A percentile compares a stretch with the other conserved stretches of the same genome.
Evolutionary conservation across 2,329 filamentous ascomycete genomes (phyloP).

Genomic region (Xylaria sp.): DNA sequence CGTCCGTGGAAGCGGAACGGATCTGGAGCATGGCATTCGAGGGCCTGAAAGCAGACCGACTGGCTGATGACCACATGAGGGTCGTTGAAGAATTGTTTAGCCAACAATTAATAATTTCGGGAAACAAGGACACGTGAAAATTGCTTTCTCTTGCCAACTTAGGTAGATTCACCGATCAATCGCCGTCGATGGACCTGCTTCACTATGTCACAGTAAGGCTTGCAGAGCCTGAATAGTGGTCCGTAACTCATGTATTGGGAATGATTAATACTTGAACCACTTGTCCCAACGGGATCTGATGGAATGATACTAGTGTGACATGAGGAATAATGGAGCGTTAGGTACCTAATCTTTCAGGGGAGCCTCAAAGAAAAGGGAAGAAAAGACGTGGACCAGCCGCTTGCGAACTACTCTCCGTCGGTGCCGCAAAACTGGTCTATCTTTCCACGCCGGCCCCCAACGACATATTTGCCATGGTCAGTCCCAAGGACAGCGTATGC

Average conservation of each 20-base stretch:
- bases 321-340: constrained; percentile 1
- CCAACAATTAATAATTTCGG: constrained; percentile 28
- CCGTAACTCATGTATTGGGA: neutral
- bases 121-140: constrained; percentile 25
- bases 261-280: neutral
- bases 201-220: neutral
- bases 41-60: constrained; percentile 39
- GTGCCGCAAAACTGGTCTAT: constrained; percentile 3
- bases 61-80: constrained; percentile 42
- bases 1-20: constrained; percentile 45
- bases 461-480: neutral
- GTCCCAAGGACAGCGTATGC: neutral
- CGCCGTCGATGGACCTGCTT: neutral
- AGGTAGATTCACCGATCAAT: neutral
- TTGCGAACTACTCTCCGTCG: neutral
- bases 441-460: neutral
- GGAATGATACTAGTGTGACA: neutral
- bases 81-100: constrained; percentile 45
- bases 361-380: neutral
- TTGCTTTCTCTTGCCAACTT: neutral
- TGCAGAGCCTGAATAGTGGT: neutral
- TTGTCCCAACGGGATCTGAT: neutral
- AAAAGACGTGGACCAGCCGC: neutral
- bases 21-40: constrained; percentile 52
- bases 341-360: neutral